Conservation (phyloP, 305 asterid genomes). For the Striga hermonthica region DNA sequence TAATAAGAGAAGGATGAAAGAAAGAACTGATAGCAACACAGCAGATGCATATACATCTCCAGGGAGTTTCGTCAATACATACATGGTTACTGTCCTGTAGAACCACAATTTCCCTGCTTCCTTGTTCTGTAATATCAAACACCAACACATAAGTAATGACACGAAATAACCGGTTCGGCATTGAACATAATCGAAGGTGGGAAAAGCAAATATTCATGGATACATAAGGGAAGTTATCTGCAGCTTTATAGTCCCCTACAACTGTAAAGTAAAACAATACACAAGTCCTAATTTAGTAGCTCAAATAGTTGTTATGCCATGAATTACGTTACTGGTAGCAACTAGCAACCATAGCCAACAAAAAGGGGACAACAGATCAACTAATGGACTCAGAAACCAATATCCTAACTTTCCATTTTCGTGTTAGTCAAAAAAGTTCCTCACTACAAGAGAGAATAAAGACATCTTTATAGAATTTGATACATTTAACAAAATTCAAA, state of each 20-base stretch:
- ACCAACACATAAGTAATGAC: conserved; percentile 15
- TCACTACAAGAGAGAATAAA: too few species aligned
- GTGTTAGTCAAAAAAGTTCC: not conserved
- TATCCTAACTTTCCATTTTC: not conserved
- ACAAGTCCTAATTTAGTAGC: not conserved
- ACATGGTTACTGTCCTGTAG: conserved; percentile 52
- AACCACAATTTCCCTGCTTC: conserved; percentile 44
- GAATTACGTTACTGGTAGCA: not conserved
- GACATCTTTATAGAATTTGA: not conserved
- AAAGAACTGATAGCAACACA: conserved; percentile 8
- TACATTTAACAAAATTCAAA: conserved; percentile 16
- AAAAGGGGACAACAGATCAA: too few species aligned
- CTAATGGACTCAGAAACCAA: not conserved
- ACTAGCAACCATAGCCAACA: not conserved
- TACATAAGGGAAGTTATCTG: conserved; percentile 13
- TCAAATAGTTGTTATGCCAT: not conserved
- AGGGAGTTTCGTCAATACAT: conserved; percentile 31
- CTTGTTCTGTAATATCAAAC: conserved; percentile 46
- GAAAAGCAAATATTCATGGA: not conserved
- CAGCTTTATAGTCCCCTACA: not conserved
- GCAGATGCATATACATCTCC: conserved; percentile 8
- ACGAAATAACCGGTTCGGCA: conserved; percentile 15
- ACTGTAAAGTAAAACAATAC: not conserved
- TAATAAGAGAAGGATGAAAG: conserved; percentile 5
- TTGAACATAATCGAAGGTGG: not conserved